Percentiles rank a stretch among this genome's conserved stretches.
Evolutionary conservation across 2,329 filamentous ascomycete species (phyloP).

Genomic region (Aspergillus bombycis): DNA sequence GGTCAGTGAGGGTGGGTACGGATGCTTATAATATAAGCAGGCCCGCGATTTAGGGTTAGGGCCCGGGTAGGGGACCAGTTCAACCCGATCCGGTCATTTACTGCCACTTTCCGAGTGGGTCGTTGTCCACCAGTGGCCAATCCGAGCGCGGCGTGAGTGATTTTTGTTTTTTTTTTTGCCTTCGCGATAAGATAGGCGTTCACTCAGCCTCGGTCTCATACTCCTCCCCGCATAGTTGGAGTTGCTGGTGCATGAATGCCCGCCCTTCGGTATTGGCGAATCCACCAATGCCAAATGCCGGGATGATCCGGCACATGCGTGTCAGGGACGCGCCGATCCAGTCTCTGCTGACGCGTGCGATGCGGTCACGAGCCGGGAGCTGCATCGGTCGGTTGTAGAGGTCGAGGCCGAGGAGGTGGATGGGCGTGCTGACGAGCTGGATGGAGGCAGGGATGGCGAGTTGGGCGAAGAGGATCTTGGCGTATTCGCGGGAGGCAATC

Average conservation of each 20-base stretch:
- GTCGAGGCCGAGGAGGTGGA: conserved; percentile 82
- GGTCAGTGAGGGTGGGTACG: neutral
- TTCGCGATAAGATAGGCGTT: conserved; percentile 1
- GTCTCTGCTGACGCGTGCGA: conserved; percentile 67
- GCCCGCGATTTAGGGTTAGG: neutral
- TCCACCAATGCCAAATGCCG: conserved; percentile 84
- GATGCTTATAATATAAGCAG: neutral
- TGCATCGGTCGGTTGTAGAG: conserved; percentile 70
- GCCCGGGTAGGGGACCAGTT: neutral
- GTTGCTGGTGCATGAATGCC: conserved; percentile 33
- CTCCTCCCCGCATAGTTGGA: conserved; percentile 17
- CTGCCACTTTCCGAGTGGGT: neutral
- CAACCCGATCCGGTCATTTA: neutral
- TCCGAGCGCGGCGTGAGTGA: neutral
- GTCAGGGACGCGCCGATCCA: conserved; percentile 75
- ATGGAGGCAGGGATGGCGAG: conserved; percentile 76
- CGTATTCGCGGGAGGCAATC: conserved; percentile 76
- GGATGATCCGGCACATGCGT: conserved; percentile 79
- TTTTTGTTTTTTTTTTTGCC: neutral
- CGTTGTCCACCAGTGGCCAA: neutral
- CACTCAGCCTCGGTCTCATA: neutral
- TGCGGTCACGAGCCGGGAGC: conserved; percentile 59
- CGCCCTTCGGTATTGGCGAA: conserved; percentile 68
- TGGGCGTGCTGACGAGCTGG: conserved; percentile 76
- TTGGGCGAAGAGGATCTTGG: conserved; percentile 84